phyloP scores from a whole-genome alignment of 2,329 filamentous ascomycete genomes.

The Colletotrichum sp. region DNA sequence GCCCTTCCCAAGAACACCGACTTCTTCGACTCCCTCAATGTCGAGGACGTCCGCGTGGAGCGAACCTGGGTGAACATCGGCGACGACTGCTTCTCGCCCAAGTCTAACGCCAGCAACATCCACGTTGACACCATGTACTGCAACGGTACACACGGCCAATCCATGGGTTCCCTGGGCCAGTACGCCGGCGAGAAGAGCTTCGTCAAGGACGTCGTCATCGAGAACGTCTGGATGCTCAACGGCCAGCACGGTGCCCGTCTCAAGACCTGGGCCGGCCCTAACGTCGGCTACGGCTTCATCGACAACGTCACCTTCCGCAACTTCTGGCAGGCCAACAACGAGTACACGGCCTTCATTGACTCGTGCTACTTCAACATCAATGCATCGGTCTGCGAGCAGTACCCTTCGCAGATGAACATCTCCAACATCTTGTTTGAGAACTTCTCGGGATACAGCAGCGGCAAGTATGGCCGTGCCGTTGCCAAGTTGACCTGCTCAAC shows the following conservation, averaged over 20 bases:
- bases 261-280: constrained; percentile 64
- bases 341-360: constrained; percentile 65
- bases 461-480: constrained; percentile 57
- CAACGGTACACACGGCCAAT: constrained; percentile 66
- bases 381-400: constrained; percentile 63
- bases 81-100: constrained; percentile 70
- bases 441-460: constrained; percentile 59
- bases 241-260: constrained; percentile 64
- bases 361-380: constrained; percentile 57
- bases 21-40: constrained; percentile 26
- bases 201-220: constrained; percentile 55
- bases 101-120: constrained; percentile 65
- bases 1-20: constrained; percentile 69
- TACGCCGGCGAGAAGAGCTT: constrained; percentile 51
- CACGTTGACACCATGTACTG: constrained; percentile 64
- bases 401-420: constrained; percentile 59
- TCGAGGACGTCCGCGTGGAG: constrained; percentile 22
- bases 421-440: constrained; percentile 63
- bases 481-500: constrained; percentile 60
- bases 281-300: constrained; percentile 62
- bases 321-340: constrained; percentile 62
- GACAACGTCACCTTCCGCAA: constrained; percentile 66
- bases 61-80: constrained; percentile 58
- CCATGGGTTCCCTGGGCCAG: constrained; percentile 65
- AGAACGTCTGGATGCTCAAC: constrained; percentile 58